phyloP scores from a whole-genome alignment of 2,329 filamentous ascomycete genomes.

The Colletotrichum zoysiae region DNA sequence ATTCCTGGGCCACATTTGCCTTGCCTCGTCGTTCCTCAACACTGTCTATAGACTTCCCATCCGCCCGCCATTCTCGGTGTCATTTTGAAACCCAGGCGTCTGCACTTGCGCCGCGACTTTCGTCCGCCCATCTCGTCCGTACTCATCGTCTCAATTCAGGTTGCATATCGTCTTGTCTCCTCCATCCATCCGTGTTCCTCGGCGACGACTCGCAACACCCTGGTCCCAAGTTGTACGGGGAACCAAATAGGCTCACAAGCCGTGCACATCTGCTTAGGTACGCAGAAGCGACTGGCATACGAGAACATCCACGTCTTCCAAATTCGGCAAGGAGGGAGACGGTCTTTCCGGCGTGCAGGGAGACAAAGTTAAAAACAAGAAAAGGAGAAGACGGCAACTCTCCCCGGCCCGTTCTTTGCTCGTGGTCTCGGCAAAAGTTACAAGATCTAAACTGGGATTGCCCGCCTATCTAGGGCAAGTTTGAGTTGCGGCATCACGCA shows the following conservation, averaged over 20 bases:
- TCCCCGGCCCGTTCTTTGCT: conserved; percentile 31
- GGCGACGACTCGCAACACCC: conserved; percentile 3
- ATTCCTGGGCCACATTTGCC: conserved; percentile 4
- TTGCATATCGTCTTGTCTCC: conserved; percentile 16
- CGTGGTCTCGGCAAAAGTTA: conserved; percentile 29
- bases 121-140: conserved; percentile 12
- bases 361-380: neutral
- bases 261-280: conserved; percentile 32
- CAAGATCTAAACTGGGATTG: conserved; percentile 24
- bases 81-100: conserved; percentile 8
- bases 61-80: neutral
- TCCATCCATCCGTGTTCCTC: conserved; percentile 7
- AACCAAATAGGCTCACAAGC: conserved; percentile 26
- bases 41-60: neutral
- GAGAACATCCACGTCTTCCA: neutral
- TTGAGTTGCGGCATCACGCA: conserved; percentile 30
- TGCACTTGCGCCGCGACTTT: conserved; percentile 11
- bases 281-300: conserved; percentile 5
- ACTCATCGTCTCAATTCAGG: neutral
- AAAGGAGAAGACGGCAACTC: conserved; percentile 1
- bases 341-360: neutral
- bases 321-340: neutral
- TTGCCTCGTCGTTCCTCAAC: neutral
- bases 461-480: conserved; percentile 1
- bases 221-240: conserved; percentile 32